Evolutionary conservation across 352 stramenopile species (phyloP), one percentile per base, ranked within the genome.

Genomic region (Peronospora farinosa): DNA sequence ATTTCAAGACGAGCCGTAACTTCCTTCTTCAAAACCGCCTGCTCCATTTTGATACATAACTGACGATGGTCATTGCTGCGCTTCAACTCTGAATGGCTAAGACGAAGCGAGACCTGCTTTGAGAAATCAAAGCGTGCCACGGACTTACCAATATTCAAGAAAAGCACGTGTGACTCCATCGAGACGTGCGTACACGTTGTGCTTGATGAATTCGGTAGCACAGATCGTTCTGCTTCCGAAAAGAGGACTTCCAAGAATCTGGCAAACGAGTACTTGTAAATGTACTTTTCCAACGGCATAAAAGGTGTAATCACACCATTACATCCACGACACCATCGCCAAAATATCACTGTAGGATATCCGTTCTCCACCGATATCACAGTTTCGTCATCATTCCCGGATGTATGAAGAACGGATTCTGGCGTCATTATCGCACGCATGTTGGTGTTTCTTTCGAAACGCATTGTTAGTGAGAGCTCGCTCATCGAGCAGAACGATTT

Each of bases 191-290:
- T 36, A 32, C 78, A 88, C 3, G 31, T 53, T 3, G 40, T 30
- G 23, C 38, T 51, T 3, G 48, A 21, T 15, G 40, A 56, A 15
- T 49, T 58, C 10, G 54, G 40, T 28, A 60, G 10, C 7, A 37
- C 21, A 4, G 25, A 45, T 35, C 36, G 47, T 60, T 72, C 55
- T 47, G 56, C 44, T 47, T 97, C 95, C 30, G 89, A 90, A 42
- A 98, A 97, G 27, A 96, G 84, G 7, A 98, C 74, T 63, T 99
- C 95, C n/a, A 99, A 62, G 44, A 98, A 97, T 48, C 97, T 96
- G 19, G 94, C 95, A 67, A 99, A 98, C 10, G 86, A 97, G 67
- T 97, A 98, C 67, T 98, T 98, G 84, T 97, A 98, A 16, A 95
- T 69, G 89, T 96, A 64, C 76, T 96, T 76, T 82, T 88, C 65